These are phyloP conservation scores for Dimocarpus longan DNA, from an alignment of 345 rosid species.

Conservation along the genomic window DNA sequence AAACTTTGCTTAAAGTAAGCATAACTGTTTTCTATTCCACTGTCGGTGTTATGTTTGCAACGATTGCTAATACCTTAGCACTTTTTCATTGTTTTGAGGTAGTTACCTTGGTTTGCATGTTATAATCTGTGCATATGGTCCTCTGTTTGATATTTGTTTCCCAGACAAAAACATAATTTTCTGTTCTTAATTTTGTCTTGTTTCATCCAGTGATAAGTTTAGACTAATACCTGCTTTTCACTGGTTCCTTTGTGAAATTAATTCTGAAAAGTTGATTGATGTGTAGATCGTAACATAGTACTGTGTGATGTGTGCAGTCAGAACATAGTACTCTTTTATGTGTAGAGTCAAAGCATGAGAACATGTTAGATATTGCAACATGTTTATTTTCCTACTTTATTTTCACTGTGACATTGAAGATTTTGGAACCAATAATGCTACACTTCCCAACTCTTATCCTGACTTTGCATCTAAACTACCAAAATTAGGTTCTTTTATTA, in stretches of 20 bases:
- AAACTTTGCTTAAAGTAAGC: slow-evolving; percentile 78
- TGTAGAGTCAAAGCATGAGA: no score
- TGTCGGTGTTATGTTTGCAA: not conserved
- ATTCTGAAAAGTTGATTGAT: slow-evolving; percentile 8
- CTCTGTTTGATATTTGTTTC: not conserved
- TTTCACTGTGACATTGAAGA: not conserved
- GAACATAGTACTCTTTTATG: no score
- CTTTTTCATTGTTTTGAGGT: no score
- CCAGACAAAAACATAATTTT: not conserved
- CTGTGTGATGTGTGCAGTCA: no score
- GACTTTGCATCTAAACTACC: not conserved
- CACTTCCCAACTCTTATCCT: not conserved
- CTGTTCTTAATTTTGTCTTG: not conserved
- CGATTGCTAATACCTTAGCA: not conserved
- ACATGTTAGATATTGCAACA: no score
- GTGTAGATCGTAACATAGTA: not conserved
- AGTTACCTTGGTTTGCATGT: no score
- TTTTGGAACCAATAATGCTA: not conserved
- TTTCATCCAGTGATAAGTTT: no score
- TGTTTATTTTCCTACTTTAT: not conserved
- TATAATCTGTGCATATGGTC: no score
- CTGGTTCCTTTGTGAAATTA: not conserved
- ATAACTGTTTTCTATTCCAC: not conserved
- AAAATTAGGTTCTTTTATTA: not conserved
- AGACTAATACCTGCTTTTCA: not conserved